Base-by-base conservation (phyloP, 768 basidiomycete genomes). In the Lactarius hengduanensis region DNA sequence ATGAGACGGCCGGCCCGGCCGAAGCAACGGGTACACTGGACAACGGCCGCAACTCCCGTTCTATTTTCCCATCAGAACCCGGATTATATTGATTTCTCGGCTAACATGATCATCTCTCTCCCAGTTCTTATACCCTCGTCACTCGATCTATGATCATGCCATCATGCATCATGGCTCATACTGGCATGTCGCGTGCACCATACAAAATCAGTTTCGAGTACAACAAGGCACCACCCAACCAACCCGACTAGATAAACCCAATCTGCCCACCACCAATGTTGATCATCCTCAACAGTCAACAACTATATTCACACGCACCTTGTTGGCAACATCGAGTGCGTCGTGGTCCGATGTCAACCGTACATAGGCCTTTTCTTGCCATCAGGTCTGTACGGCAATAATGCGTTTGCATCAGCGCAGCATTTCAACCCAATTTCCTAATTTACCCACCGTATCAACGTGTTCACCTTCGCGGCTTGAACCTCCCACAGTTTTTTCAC, bases 281-380 rank as follows among this genome's bases (percentile, higher is more conserved):
- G 36, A 32, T 5, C 10, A 57, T 15, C 57, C 26, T 26, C 8
- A 62, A 28, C 7, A 41, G 54, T 40, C 30, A 30, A 53, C 26
- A 18, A 22, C 54, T 30, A 20, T 22, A 55, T 60, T 15, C 36
- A 45, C 2, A 74, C 79, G 59, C 62, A 94, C 92, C 89, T 94
- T 96, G 89, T 98, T 98, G 68, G 96, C 96, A 63, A 97, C 93
- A 76, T 98, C 96, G 73, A 98, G 78, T 43, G 96, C 96, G 74
- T 98, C 96, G 77, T 95, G 91, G 81, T 97, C 95, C n/a, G 94
- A 78, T 26, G 94, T 92, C 76, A 98, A 81, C 59, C 96, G 88
- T 55, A 98, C 96, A 77, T 97, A 99, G 53, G 97, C 97, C 89
- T 98, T 98, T 99, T 99, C 88, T 90, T 94, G 60, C 96, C 96